Evolutionary conservation across 2,329 filamentous ascomycete genomes (phyloP), one percentile per base, ranked within the genome.

Genomic region (Plectosphaerella plurivora): DNA sequence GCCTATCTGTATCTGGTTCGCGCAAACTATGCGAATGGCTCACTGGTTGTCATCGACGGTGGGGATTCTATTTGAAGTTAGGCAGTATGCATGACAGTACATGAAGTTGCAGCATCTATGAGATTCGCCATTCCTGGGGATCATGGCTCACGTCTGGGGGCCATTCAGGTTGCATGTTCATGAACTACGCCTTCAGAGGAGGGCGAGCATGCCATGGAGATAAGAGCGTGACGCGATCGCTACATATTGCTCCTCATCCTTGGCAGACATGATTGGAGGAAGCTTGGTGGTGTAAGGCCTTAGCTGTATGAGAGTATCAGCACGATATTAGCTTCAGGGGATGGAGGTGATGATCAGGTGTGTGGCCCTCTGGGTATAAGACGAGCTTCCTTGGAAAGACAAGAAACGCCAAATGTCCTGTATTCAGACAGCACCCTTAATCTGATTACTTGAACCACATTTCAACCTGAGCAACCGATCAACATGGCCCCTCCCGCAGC

Each of bases 401-500:
- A 33, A 33, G 8, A 33, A 4, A 33, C 3, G 28, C 7, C 8
- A 10, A 33, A 9, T 10, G 7, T 8, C 28, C 3, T 10, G 28
- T 4, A 5, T 5, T 8, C 9, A 5, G 8, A 33, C 28, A 10
- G 28, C 28, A 33, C 9, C 11, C 28, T 33, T 33, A 8, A 33
- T 33, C 28, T 33, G 22, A 22, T 22, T 22, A 22, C 22, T 5
- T 22, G 22, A 22, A 22, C 22, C 22, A 33, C 28, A 33, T 5
- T 8, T 12, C 9, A 12, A 33, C 8, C 28, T 33, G 4, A 33
- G 8, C 11, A 33, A 5, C 25, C 45, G 10, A 24, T 22, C 49
- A 59, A 24, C 14, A 65, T 65, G 63, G 61, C 63, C 47, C 61
- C 61, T 53, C 61, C 63, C 18, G 59, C 61, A 33, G 63, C 61